A percentile compares a stretch with the other conserved stretches of the same genome.
Conservation (phyloP, 768 basidiomycete genomes). For the Suillus alpinus region DNA sequence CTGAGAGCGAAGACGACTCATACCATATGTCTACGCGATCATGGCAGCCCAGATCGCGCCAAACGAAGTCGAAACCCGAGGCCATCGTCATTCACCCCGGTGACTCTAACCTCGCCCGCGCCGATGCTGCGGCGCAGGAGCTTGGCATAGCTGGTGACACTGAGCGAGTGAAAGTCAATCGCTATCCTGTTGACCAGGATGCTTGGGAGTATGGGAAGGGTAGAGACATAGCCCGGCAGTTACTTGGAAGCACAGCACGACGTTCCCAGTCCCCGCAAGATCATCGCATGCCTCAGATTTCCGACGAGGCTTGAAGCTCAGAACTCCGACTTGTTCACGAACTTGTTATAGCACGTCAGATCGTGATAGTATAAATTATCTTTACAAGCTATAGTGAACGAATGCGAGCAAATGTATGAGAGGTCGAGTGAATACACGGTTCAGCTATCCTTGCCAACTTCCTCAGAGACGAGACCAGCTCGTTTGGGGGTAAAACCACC, state of each 20-base stretch:
- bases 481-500: slow-evolving; percentile 39
- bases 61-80: slow-evolving; percentile 54
- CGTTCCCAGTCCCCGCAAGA: slow-evolving; percentile 1
- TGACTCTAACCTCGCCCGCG: slow-evolving; percentile 63
- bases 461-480: slow-evolving; percentile 30
- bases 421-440: slow-evolving; percentile 7
- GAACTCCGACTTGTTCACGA: not conserved
- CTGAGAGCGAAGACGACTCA: slow-evolving; percentile 1
- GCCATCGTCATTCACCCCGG: slow-evolving; percentile 61
- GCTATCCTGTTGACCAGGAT: slow-evolving; percentile 33
- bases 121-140: slow-evolving; percentile 57
- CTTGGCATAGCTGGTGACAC: slow-evolving; percentile 50
- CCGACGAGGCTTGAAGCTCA: not conserved
- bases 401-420: not conserved
- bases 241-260: slow-evolving; percentile 31
- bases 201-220: slow-evolving; percentile 55
- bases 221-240: slow-evolving; percentile 44
- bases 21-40: slow-evolving; percentile 4
- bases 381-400: not conserved
- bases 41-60: slow-evolving; percentile 30
- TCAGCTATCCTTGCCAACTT: slow-evolving; percentile 19
- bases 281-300: not conserved
- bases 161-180: slow-evolving; percentile 42
- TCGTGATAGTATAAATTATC: not conserved
- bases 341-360: not conserved